These are phyloP conservation scores for Golubevia sp. DNA, from an alignment of 1,284 basidiomycete species.

Conservation along the genomic window DNA sequence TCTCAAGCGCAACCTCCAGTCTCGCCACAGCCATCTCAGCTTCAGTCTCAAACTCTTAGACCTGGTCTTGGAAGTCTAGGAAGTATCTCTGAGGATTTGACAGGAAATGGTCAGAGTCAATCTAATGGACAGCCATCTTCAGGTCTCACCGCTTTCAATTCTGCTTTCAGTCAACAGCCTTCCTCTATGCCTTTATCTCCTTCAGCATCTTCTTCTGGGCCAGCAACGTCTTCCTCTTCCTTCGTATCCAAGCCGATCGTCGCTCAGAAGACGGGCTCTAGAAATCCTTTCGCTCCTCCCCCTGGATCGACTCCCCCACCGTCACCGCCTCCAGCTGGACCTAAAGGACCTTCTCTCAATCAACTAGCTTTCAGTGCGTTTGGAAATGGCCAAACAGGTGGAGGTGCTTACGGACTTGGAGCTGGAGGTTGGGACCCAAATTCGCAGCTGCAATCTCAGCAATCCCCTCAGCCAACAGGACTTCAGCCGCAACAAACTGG, in stretches of 20 bases:
- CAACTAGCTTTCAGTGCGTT: constrained; percentile 16
- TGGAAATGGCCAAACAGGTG: constrained; percentile 10
- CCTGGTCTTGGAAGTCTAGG: constrained; percentile 13
- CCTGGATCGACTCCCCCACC: constrained; percentile 64
- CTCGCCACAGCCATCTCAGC: no score
- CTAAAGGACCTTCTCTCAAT: constrained; percentile 11
- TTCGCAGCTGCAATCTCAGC: constrained; percentile 25
- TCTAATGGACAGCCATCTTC: not conserved
- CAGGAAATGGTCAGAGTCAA: constrained; percentile 66
- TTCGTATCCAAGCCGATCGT: constrained; percentile 68
- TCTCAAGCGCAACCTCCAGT: constrained; percentile 25
- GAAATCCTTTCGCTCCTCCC: constrained; percentile 89
- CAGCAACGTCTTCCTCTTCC: constrained; percentile 65
- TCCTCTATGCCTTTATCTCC: constrained; percentile 53
- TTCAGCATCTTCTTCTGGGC: constrained; percentile 41
- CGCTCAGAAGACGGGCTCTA: constrained; percentile 88
- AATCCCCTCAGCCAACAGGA: constrained; percentile 44
- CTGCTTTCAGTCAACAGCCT: constrained; percentile 65
- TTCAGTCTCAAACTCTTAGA: constrained; percentile 22
- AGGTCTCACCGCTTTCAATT: constrained; percentile 65
- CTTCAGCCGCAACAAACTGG: constrained; percentile 60
- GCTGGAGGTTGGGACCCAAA: constrained; percentile 39
- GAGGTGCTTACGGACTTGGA: constrained; percentile 37
- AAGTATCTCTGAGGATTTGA: constrained; percentile 52
- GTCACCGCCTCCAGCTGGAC: constrained; percentile 18